These are phyloP conservation scores for Cyberlindnera mycetangii DNA, from an alignment of 805 yeast genomes.

Conservation along the genomic window DNA sequence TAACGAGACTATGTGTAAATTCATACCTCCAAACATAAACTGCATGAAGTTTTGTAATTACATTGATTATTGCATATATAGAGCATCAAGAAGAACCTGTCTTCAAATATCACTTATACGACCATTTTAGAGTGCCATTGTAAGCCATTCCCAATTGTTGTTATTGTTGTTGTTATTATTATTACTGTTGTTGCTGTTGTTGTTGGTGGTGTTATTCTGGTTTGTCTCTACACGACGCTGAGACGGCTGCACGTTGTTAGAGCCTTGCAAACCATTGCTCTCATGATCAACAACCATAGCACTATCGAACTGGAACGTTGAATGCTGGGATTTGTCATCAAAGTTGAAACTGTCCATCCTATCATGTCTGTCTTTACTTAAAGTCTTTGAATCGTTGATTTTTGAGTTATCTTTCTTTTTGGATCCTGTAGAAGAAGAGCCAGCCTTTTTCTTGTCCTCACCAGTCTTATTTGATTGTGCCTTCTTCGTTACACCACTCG, in stretches of 20 bases:
- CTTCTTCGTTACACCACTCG: not conserved
- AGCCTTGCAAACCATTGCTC: not conserved
- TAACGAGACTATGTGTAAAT: not conserved
- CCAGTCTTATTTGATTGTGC: not conserved
- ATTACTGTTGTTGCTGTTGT: not conserved
- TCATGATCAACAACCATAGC: slow-evolving; percentile 11
- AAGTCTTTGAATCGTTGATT: not conserved
- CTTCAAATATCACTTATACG: too few relatives aligned
- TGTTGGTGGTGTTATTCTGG: slow-evolving; percentile 19
- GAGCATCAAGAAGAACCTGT: too few relatives aligned
- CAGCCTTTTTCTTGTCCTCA: slow-evolving; percentile 12
- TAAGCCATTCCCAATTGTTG: slow-evolving; percentile 28
- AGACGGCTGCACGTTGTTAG: slow-evolving; percentile 6
- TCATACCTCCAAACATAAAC: not conserved
- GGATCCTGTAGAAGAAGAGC: slow-evolving; percentile 1
- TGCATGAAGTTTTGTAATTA: not conserved
- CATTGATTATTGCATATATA: too few relatives aligned
- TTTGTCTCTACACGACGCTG: not conserved
- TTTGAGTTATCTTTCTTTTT: slow-evolving; percentile 3
- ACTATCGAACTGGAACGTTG: slow-evolving; percentile 16
- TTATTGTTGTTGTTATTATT: not conserved
- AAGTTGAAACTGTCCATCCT: slow-evolving; percentile 9
- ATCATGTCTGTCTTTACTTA: not conserved
- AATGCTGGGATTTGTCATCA: slow-evolving; percentile 7
- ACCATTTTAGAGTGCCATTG: slow-evolving; percentile 28